Percentiles rank a stretch among this genome's conserved stretches.
Conservation (phyloP, 1,139 yeast genomes). For the Pichia sp. region DNA sequence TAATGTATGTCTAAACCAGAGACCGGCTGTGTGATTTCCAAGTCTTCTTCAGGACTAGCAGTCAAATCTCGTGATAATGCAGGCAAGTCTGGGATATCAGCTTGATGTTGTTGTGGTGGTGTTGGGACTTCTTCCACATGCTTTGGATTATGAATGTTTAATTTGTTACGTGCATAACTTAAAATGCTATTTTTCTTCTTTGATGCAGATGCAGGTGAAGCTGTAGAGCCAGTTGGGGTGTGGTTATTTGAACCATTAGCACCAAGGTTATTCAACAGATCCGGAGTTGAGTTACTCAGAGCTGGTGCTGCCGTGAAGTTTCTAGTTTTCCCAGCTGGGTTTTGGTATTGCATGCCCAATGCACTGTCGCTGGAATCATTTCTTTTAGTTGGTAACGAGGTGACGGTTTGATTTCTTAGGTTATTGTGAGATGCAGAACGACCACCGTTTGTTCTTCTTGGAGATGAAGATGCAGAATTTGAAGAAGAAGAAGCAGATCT, state of each 20-base stretch:
- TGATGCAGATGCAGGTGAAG: neutral
- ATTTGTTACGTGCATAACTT: constrained; percentile 9
- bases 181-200: constrained; percentile 5
- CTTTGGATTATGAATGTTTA: constrained; percentile 1
- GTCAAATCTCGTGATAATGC: neutral
- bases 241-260: neutral
- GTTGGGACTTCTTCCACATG: neutral
- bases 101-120: no score
- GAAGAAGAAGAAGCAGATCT: neutral
- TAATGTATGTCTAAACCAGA: neutral
- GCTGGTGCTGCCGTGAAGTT: constrained; percentile 28
- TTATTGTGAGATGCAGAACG: constrained; percentile 10
- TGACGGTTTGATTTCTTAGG: no score
- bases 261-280: neutral
- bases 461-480: constrained; percentile 1
- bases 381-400: neutral
- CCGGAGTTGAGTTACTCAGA: constrained; percentile 12
- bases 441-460: neutral
- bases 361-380: neutral
- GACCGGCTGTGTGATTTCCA: neutral
- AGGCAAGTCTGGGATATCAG: neutral
- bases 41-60: neutral
- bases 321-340: constrained; percentile 13
- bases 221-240: neutral
- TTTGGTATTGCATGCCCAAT: neutral